These are phyloP conservation scores for Colletotrichum siamense DNA, from an alignment of 2,329 filamentous ascomycete genomes.

Conservation along the genomic window DNA sequence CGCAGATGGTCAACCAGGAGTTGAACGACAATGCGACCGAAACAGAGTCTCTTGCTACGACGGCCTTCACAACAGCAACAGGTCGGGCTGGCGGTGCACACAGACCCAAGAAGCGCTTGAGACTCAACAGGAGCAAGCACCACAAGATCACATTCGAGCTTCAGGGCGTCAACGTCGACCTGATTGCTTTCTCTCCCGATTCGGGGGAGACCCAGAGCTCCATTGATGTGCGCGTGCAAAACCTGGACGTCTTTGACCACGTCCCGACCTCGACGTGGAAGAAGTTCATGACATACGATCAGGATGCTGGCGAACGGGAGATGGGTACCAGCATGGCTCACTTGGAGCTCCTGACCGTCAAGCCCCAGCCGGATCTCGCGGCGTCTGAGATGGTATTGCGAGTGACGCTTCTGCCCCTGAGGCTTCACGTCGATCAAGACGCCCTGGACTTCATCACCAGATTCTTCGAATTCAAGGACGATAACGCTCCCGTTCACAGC, in stretches of 20 bases:
- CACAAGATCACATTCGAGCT: constrained; percentile 98
- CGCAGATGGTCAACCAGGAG: constrained; percentile 84
- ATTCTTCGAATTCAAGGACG: constrained; percentile 98
- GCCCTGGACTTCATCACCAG: constrained; percentile 95
- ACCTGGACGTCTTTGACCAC: constrained; percentile 92
- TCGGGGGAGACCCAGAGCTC: constrained; percentile 86
- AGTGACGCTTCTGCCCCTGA: constrained; percentile 79
- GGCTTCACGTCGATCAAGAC: constrained; percentile 96
- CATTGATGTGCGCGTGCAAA: constrained; percentile 80
- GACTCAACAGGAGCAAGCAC: constrained; percentile 81
- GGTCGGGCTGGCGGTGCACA: constrained; percentile 49
- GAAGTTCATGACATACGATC: constrained; percentile 95
- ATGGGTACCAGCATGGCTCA: constrained; percentile 89
- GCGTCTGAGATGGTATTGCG: constrained; percentile 90
- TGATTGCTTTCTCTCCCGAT: constrained; percentile 79
- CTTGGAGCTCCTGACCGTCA: constrained; percentile 85
- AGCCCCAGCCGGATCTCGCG: constrained; percentile 81
- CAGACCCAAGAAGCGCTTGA: constrained; percentile 62
- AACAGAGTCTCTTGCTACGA: constrained; percentile 86
- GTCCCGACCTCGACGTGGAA: constrained; percentile 97
- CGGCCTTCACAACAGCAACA: constrained; percentile 67
- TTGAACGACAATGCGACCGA: constrained; percentile 88
- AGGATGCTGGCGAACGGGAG: constrained; percentile 85
- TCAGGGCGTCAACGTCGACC: constrained; percentile 80
- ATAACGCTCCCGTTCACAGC: constrained; percentile 58